A percentile compares a stretch with the other conserved stretches of the same genome.
phyloP scores from a whole-genome alignment of 1,284 basidiomycete genomes.

The Cutaneotrichosporon sp. region DNA sequence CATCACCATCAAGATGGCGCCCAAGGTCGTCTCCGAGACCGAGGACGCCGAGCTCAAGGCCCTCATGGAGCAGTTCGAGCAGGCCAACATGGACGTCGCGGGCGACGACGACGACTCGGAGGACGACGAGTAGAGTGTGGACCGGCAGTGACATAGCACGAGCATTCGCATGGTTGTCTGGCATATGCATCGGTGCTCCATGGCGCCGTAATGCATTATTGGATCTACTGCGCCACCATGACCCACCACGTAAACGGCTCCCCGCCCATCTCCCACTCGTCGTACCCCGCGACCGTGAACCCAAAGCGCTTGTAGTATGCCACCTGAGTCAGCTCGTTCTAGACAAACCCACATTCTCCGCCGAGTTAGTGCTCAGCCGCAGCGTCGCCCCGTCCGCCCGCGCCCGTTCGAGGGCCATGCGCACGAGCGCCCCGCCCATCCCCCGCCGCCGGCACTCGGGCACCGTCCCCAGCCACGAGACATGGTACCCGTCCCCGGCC shows the following conservation, averaged over 20 bases:
- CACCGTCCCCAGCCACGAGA: too few relatives aligned
- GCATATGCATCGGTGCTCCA: slow-evolving; percentile 9
- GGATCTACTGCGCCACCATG: not conserved
- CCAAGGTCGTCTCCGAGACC: slow-evolving; percentile 94
- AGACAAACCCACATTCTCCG: too few relatives aligned
- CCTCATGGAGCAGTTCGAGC: slow-evolving; percentile 87
- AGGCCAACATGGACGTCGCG: slow-evolving; percentile 90
- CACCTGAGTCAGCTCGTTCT: not conserved
- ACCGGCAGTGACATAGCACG: not conserved
- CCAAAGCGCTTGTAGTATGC: not conserved
- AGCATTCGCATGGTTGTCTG: slow-evolving; percentile 10
- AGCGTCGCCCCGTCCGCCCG: too few relatives aligned
- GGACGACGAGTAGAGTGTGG: slow-evolving; percentile 36
- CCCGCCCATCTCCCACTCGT: not conserved
- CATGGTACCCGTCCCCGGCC: too few relatives aligned
- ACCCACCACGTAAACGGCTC: not conserved
- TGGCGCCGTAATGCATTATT: too few relatives aligned
- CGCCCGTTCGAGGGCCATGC: too few relatives aligned
- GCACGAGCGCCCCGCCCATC: too few relatives aligned
- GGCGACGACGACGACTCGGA: slow-evolving; percentile 70
- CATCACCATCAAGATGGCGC: slow-evolving; percentile 95
- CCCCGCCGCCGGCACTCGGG: too few relatives aligned
- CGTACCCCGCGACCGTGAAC: not conserved
- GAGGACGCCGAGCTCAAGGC: slow-evolving; percentile 94
- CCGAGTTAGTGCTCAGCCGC: too few relatives aligned